Evolutionary conservation across 2,329 filamentous ascomycete genomes (phyloP).

Genomic region (Diaporthe sp.): DNA sequence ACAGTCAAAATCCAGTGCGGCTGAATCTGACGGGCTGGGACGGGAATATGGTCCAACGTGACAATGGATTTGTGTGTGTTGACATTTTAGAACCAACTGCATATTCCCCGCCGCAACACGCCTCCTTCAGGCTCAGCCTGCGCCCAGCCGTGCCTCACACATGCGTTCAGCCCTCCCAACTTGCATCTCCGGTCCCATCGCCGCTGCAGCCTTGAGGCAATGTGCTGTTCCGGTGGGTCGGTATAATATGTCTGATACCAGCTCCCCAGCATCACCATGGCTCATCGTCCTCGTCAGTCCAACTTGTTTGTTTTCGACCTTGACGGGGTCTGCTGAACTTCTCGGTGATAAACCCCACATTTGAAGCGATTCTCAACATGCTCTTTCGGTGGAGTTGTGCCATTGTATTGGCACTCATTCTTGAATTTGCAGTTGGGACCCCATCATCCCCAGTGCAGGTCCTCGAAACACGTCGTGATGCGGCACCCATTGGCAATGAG

Average conservation of each 20-base stretch:
- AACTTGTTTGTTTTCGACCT: not conserved
- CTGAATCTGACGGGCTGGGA: not conserved
- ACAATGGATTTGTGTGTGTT: constrained; percentile 11
- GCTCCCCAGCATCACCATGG: not conserved
- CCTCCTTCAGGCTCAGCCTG: not conserved
- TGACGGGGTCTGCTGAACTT: not conserved
- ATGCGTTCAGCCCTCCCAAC: not conserved
- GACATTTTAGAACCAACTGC: constrained; percentile 10
- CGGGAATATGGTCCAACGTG: not conserved
- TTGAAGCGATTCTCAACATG: not conserved
- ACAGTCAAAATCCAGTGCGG: not conserved
- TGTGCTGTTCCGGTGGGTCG: not conserved
- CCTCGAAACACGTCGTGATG: constrained; percentile 44
- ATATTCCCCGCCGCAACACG: not conserved
- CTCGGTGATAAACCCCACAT: not conserved
- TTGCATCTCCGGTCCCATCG: not conserved
- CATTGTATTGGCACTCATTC: not conserved
- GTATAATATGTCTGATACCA: not conserved
- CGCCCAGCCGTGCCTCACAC: not conserved
- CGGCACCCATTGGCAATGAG: constrained; percentile 41
- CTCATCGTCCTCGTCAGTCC: not conserved
- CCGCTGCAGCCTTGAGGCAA: not conserved
- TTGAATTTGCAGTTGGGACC: not conserved
- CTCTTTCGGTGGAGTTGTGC: not conserved
- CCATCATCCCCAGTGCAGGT: constrained; percentile 18